Percentiles rank a stretch among this genome's conserved stretches.
These are phyloP conservation scores for Ceratocystis lukuohia DNA, from an alignment of 2,329 filamentous ascomycete genomes.

Conservation along the genomic window DNA sequence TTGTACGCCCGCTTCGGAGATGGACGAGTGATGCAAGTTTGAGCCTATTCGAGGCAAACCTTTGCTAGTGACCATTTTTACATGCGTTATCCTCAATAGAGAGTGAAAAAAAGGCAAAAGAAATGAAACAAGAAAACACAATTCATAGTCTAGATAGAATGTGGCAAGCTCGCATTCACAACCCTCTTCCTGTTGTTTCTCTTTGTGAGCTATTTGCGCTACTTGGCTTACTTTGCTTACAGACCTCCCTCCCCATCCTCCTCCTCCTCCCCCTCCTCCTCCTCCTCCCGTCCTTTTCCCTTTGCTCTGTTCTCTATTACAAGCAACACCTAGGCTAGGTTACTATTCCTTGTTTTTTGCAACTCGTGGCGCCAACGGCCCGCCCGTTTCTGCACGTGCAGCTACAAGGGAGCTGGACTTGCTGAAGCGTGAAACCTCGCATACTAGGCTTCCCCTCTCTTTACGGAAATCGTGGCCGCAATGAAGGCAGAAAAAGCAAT, in stretches of 20 bases:
- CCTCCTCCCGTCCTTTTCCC: background rate
- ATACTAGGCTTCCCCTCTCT: background rate
- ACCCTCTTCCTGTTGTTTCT: background rate
- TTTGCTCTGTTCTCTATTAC: too few relatives aligned
- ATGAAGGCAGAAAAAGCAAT: background rate
- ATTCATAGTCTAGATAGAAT: background rate
- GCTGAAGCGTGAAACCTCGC: background rate
- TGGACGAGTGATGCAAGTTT: background rate
- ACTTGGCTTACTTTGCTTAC: background rate
- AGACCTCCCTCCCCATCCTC: background rate
- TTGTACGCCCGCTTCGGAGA: background rate
- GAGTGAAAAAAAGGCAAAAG: background rate
- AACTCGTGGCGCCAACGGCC: background rate
- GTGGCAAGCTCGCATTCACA: background rate
- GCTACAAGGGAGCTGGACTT: background rate
- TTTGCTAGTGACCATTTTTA: background rate
- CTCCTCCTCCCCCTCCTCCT: background rate
- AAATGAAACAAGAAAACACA: background rate
- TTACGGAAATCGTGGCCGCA: background rate
- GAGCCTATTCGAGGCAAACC: background rate
- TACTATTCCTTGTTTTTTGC: background rate
- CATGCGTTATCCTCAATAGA: background rate
- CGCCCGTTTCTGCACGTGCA: conserved; percentile 3
- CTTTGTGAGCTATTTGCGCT: background rate
- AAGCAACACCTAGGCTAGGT: background rate